phyloP scores from a whole-genome alignment of 192 early-diverging fungal genomes.

The Podila verticillata region DNA sequence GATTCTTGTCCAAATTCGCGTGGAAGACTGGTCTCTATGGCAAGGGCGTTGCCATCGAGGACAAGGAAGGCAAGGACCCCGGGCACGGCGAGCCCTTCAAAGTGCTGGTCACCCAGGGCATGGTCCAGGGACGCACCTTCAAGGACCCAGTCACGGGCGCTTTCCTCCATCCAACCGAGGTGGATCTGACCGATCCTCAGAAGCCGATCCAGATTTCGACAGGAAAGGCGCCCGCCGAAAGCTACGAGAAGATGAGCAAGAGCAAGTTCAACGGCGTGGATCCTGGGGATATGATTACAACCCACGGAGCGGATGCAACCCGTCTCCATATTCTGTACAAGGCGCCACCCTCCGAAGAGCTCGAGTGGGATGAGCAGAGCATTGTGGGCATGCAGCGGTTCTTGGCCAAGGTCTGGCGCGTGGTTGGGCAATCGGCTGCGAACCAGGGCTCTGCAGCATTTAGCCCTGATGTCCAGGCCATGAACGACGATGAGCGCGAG shows the following conservation, averaged over 20 bases:
- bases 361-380: constrained; percentile 91
- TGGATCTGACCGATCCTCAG: constrained; percentile 61
- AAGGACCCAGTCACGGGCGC: constrained; percentile 78
- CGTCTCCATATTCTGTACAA: constrained; percentile 88
- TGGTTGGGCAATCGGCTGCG: constrained; percentile 57
- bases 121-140: constrained; percentile 91
- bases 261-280: constrained; percentile 96
- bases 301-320: constrained; percentile 85
- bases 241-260: constrained; percentile 97
- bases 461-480: not conserved
- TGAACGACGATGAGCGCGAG: constrained; percentile 62
- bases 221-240: constrained; percentile 62
- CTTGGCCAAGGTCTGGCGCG: constrained; percentile 67
- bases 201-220: constrained; percentile 70
- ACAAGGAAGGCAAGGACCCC: constrained; percentile 51
- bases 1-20: constrained; percentile 90
- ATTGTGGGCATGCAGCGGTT: constrained; percentile 95
- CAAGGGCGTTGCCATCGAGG: constrained; percentile 9
- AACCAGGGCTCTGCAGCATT: not conserved
- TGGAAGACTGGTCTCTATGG: constrained; percentile 65
- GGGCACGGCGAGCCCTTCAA: constrained; percentile 87
- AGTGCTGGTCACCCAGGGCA: constrained; percentile 88
- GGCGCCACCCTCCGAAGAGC: constrained; percentile 87
- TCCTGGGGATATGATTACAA: constrained; percentile 71
- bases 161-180: constrained; percentile 81